Conservation (phyloP, 441 rosid genomes). For the Adansonia gregorii region DNA sequence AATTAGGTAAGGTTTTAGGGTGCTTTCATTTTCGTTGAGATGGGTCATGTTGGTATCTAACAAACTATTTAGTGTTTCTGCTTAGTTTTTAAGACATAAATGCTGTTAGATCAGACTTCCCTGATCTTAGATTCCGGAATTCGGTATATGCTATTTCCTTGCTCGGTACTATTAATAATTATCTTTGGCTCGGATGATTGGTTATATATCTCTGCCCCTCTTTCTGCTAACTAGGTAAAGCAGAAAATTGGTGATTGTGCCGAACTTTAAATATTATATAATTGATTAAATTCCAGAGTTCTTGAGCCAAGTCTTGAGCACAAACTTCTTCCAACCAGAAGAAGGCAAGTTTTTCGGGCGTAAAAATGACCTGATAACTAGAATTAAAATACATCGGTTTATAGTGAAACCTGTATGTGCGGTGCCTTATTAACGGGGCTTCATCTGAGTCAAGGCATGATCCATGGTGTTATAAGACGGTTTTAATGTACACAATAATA, state of each 20-base stretch:
- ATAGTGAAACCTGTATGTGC: not conserved
- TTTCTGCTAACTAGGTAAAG: not conserved
- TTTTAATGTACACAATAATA: not conserved
- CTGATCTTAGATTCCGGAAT: not conserved
- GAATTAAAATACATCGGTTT: not conserved
- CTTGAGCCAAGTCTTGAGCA: not conserved
- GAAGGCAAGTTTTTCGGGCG: not conserved
- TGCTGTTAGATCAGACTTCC: not conserved
- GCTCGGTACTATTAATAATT: not conserved
- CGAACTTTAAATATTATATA: not conserved
- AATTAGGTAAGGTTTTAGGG: not conserved
- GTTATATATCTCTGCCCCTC: not conserved
- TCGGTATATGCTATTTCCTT: not conserved
- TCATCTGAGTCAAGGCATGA: not conserved
- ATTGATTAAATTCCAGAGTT: not conserved
- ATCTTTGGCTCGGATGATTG: not conserved
- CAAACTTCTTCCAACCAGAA: not conserved
- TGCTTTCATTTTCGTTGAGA: not conserved
- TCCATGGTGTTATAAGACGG: not conserved
- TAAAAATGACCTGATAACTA: not conserved
- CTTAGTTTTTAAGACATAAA: not conserved
- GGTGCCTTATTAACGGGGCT: not conserved
- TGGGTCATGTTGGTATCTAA: not conserved
- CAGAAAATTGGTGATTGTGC: slow-evolving; percentile 10
- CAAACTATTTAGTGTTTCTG: slow-evolving; percentile 4